These are phyloP conservation scores for Serpula lacrymans DNA, from an alignment of 768 basidiomycete genomes.

Conservation along the genomic window DNA sequence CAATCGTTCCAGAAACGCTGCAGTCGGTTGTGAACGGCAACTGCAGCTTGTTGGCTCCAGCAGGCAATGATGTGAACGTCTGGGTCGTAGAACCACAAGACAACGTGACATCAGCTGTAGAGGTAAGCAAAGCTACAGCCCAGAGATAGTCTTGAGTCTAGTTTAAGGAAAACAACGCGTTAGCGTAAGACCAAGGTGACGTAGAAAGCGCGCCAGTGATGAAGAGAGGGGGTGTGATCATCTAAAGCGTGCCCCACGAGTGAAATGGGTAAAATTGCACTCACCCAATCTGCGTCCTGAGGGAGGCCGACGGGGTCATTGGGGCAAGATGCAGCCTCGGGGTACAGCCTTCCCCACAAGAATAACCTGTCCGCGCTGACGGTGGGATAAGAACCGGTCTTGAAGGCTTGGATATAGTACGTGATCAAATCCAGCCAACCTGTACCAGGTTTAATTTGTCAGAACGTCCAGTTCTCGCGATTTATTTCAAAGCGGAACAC, in stretches of 20 bases:
- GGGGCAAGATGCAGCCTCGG: constrained; percentile 41
- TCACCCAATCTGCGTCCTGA: constrained; percentile 48
- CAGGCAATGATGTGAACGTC: too few relatives aligned
- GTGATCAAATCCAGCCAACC: constrained; percentile 58
- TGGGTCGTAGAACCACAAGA: constrained; percentile 39
- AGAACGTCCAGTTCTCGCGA: constrained; percentile 23
- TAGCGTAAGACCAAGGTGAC: constrained; percentile 3
- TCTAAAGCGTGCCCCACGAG: constrained; percentile 22
- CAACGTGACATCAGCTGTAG: constrained; percentile 50
- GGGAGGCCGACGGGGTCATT: constrained; percentile 45
- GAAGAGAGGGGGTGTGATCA: constrained; percentile 28
- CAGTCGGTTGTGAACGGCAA: constrained; percentile 50
- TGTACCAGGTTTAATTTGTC: constrained; percentile 24
- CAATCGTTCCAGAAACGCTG: constrained; percentile 54
- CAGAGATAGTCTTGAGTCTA: constrained; percentile 54
- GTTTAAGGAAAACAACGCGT: constrained; percentile 1
- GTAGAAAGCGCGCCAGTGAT: too few relatives aligned
- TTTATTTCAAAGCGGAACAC: too few relatives aligned
- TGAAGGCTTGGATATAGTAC: constrained; percentile 58
- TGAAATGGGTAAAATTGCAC: constrained; percentile 19
- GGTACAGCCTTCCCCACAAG: constrained; percentile 61
- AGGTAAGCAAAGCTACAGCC: constrained; percentile 59
- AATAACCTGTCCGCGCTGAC: constrained; percentile 46
- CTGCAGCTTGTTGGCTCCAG: constrained; percentile 61
- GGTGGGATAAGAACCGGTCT: constrained; percentile 58